Evolutionary conservation across 768 basidiomycete genomes (phyloP), one percentile per base, ranked within the genome.

Genomic region (Basidioascus undulatus): DNA sequence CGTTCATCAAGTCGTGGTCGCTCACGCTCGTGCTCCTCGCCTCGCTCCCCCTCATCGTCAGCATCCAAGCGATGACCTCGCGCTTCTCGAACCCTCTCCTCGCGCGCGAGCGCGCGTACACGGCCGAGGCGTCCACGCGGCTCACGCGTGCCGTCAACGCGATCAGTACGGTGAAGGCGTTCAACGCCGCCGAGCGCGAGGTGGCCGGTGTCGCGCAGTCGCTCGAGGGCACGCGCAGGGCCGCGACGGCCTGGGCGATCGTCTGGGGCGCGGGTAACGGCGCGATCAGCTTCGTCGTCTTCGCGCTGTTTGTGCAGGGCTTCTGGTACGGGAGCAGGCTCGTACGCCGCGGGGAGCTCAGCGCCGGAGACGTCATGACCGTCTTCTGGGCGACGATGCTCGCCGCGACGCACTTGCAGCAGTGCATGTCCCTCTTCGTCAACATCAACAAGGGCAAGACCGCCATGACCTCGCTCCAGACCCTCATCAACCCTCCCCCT

Each of bases 361-460:
- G 60, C 4, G 61, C 77, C 0, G 83, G 83, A 1, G 69, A 75
- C 27, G 78, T 94, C 47, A 87, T 86, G 76, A 74, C 78, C n/a
- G 82, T 87, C 39, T 98, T 96, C 57, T 96, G 89, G 87, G 86
- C 89, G 0, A 86, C 82, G 55, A 63, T 94, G 18, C 78, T 94
- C 45, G 84, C 82, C 0, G 76, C 78, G 1, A 74, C 69, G 49
- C 84, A 82, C 55, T 60, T 92, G 3, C 84, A 92, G 55, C 72
- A 77, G 66, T 73, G 72, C 51, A 71, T 94, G 9, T 84, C 86
- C 0, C 72, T 79, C 45, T 61, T 82, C 49, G 74, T 86, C 46
- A 59, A 65, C 24, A 60, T 92, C 44, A 67, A 74, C 15, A 77
- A 76, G 53, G 89, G 83, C 41, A 92, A 89, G 55, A 69, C 69